Conservation (phyloP, 2,329 filamentous ascomycete genomes). For the Ramularia endophylla region DNA sequence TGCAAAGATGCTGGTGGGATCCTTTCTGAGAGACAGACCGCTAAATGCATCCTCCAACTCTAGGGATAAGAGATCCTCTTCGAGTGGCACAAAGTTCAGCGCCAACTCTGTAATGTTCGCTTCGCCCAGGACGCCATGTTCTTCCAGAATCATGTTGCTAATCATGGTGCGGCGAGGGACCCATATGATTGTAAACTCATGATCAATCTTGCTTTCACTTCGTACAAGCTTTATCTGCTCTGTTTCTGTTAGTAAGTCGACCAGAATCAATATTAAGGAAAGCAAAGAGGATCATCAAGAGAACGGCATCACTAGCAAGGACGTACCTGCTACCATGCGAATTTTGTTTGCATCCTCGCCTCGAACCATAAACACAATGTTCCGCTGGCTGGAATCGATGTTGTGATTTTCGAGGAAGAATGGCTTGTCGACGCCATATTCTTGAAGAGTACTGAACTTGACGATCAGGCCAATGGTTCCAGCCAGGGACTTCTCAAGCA, state of each 20-base stretch:
- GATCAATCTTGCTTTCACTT: constrained; percentile 78
- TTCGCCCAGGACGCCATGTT: constrained; percentile 87
- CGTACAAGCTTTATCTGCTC: constrained; percentile 88
- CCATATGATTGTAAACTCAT: constrained; percentile 98
- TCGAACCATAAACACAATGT: constrained; percentile 87
- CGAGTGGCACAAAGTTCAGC: constrained; percentile 83
- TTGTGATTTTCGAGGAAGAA: constrained; percentile 97
- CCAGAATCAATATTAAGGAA: no score
- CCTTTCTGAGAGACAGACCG: constrained; percentile 84
- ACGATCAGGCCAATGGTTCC: constrained; percentile 86
- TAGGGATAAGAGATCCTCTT: constrained; percentile 83
- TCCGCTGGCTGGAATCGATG: constrained; percentile 87
- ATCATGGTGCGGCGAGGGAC: constrained; percentile 86
- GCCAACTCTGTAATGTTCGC: constrained; percentile 83
- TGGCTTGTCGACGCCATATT: constrained; percentile 96
- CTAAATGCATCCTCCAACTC: constrained; percentile 82
- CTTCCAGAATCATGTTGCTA: constrained; percentile 85
- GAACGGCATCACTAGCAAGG: no score
- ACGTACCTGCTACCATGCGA: constrained; percentile 72
- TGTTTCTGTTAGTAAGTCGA: no score
- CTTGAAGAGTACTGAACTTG: constrained; percentile 91
- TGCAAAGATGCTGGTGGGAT: constrained; percentile 83
- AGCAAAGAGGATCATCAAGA: no score
- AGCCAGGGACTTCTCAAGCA: constrained; percentile 84
- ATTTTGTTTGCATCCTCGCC: constrained; percentile 84